Evolutionary conservation across 208 protist genomes (phyloP).

Genomic region (Perkinsela sp.): DNA sequence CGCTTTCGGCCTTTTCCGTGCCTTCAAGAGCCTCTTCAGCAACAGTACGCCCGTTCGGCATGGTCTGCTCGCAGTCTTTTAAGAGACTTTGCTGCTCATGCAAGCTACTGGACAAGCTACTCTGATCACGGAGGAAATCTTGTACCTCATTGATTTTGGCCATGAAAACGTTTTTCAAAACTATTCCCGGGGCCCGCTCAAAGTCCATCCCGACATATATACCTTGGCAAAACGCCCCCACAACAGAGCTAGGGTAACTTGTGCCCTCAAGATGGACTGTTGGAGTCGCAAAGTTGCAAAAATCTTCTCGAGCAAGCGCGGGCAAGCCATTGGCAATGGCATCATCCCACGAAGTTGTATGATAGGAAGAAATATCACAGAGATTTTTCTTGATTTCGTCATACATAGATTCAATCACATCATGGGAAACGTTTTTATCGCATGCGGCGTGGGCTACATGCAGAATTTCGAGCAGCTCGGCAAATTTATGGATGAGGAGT

Average conservation of each 20-base stretch:
- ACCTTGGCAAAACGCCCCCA: not conserved
- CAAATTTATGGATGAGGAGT: no score
- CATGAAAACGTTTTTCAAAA: not conserved
- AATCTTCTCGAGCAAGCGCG: not conserved
- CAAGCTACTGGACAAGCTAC: not conserved
- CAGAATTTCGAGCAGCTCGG: no score
- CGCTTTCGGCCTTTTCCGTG: not conserved
- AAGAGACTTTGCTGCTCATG: not conserved
- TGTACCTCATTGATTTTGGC: not conserved
- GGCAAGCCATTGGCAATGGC: not conserved
- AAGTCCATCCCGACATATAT: not conserved
- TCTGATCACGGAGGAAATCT: not conserved
- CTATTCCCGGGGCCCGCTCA: not conserved
- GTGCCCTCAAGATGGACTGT: not conserved
- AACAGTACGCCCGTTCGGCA: not conserved
- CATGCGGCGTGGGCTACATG: not conserved
- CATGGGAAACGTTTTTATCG: not conserved
- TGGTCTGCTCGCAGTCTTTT: not conserved
- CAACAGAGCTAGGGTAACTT: not conserved
- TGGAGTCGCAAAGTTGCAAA: not conserved
- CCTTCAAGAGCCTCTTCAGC: not conserved
- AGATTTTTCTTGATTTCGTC: not conserved
- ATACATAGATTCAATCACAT: not conserved
- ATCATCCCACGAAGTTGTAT: not conserved
- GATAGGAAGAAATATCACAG: not conserved